Percentiles rank a stretch among this genome's conserved stretches.
phyloP scores from a whole-genome alignment of 192 early-diverging fungal genomes.

The Backusella liffmaniae region DNA sequence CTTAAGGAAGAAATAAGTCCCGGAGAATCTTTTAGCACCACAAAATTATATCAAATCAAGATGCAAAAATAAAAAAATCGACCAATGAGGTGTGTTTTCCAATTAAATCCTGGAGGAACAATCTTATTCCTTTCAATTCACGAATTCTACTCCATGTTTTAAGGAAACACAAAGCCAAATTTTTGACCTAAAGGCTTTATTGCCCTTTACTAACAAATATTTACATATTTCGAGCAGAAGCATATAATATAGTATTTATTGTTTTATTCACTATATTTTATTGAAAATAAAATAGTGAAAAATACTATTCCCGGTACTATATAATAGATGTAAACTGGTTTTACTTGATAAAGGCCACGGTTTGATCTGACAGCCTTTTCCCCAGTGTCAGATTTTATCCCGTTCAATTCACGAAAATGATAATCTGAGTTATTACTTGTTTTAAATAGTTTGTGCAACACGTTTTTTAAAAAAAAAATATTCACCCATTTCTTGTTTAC shows the following conservation, averaged over 20 bases:
- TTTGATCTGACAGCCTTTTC: background rate
- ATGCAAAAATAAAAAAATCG: background rate
- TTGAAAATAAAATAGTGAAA: background rate
- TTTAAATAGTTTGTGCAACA: background rate
- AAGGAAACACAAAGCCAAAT: background rate
- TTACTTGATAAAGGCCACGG: background rate
- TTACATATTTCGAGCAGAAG: background rate
- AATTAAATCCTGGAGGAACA: background rate
- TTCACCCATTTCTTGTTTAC: background rate
- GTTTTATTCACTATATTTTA: background rate
- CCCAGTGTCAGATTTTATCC: background rate
- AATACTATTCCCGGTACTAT: background rate
- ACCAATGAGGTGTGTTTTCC: background rate
- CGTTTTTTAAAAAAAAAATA: background rate
- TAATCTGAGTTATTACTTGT: background rate
- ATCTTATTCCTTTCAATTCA: slow-evolving; percentile 1
- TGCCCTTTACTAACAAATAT: background rate
- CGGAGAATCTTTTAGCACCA: slow-evolving; percentile 1
- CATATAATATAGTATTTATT: background rate
- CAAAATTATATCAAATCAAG: background rate
- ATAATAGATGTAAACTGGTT: background rate
- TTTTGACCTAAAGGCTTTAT: background rate
- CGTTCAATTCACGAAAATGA: slow-evolving; percentile 7
- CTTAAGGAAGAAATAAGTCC: background rate
- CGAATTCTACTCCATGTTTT: background rate